Evolutionary conservation across 345 rosid genomes (phyloP).

Genomic region (Cardamine resedifolia): DNA sequence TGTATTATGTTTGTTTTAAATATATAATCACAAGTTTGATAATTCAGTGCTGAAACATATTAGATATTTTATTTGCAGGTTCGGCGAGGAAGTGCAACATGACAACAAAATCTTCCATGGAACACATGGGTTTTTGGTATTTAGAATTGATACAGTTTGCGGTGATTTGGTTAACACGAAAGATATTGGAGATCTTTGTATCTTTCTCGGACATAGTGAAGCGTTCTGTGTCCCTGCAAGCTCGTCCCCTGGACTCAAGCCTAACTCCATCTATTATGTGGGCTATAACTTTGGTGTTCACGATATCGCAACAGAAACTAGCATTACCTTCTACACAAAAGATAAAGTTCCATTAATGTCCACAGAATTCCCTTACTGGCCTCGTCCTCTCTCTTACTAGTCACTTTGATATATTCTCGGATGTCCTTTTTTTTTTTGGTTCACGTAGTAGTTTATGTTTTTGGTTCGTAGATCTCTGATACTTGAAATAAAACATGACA

Average conservation of each 20-base stretch:
- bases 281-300: neutral
- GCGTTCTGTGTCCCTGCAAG: neutral
- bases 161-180: neutral
- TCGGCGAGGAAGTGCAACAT: neutral
- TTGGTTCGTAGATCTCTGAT: neutral
- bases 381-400: neutral
- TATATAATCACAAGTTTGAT: neutral
- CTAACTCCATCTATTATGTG: neutral
- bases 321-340: neutral
- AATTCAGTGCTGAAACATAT: neutral
- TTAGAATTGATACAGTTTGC: neutral
- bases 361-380: conserved; percentile 6
- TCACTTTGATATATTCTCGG: neutral
- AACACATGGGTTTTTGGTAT: neutral
- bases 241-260: neutral
- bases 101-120: neutral
- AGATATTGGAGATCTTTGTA: conserved; percentile 3
- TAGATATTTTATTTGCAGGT: neutral
- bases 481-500: neutral
- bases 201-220: neutral
- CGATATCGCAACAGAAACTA: neutral
- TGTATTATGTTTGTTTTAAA: neutral
- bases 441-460: neutral
- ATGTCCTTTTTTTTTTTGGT: neutral
- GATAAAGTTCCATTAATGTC: neutral